Base-by-base conservation (phyloP, 345 rosid species). In the Angophora floribunda region DNA sequence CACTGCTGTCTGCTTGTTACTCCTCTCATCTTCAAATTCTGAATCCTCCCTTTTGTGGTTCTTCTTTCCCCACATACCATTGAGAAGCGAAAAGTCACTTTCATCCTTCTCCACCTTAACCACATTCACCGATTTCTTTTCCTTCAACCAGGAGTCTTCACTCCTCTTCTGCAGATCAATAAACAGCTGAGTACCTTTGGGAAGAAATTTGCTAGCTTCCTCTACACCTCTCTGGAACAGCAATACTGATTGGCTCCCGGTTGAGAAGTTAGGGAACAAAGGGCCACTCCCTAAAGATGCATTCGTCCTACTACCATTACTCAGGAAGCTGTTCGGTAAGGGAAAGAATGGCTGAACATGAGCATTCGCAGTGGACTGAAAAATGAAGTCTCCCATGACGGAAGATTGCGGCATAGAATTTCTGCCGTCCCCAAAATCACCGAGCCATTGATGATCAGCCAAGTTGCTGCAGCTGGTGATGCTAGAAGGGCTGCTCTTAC, bases 171-270 rank as follows among this genome's bases (percentile, higher is more conserved):
- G 95, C 52, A 94, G 86, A 89, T 95, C 94, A 49, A 93, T 88
- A 52, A 93, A 89, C 87, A 94, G 88, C 86, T 90, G 92, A 87
- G 87, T 89, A 63, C 85, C 85, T 57, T 89, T 93, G 50, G 97
- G 97, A 88, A 97, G 96, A 91, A 97, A 97, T 90, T 93, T 94
- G 86, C 92, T 94, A 17, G 99, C 98, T 93, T 97, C 99, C 90
- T 96, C 97, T 9, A 92, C 75, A 10, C 98, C 98, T 89, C 90
- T 95, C 86, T 89, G 92, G 82, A 94, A 97, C 90, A 94, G 98
- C 91, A 94, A 89, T n/a, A 89, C 55, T 45, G 92, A 91, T 22
- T 93, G 91, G 16, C 67, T 86, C 61, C 93, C 90, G 53, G 87
- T 91, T 26, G 90, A 93, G 91, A 90, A 89, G 86, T 91, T 88